Evolutionary conservation across 345 rosid genomes (phyloP).

Genomic region (Anacardium occidentale): DNA sequence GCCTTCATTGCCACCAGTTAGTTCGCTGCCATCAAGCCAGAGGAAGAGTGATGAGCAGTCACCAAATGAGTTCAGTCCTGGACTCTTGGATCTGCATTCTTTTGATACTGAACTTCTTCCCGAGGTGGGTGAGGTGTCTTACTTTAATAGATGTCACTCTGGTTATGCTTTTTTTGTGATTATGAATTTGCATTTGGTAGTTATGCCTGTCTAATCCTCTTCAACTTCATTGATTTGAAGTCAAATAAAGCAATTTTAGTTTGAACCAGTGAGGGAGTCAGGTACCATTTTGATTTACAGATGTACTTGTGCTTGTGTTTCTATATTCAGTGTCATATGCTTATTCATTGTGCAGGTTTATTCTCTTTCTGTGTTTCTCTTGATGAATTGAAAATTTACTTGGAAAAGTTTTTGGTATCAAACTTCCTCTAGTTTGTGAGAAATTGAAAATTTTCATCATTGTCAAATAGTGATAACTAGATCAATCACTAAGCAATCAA

Average conservation of each 20-base stretch:
- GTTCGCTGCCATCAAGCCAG: conserved; percentile 55
- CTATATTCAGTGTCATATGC: background rate
- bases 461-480: too few species aligned
- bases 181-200: background rate
- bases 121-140: conserved; percentile 52
- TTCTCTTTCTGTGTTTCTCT: background rate
- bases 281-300: background rate
- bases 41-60: conserved; percentile 72
- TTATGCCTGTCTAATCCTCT: background rate
- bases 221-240: background rate
- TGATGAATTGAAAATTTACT: background rate
- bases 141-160: background rate
- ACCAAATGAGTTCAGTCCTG: conserved; percentile 81
- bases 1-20: conserved; percentile 73
- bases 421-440: too few species aligned
- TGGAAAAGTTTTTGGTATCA: too few species aligned
- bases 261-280: background rate
- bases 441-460: too few species aligned
- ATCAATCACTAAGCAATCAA: too few species aligned
- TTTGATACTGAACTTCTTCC: conserved; percentile 94
- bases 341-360: background rate
- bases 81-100: conserved; percentile 94
- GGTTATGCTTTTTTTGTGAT: background rate
- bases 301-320: background rate
- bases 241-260: background rate